Conservation (phyloP, 2,329 filamentous ascomycete genomes). For the Laburnicola sp. region DNA sequence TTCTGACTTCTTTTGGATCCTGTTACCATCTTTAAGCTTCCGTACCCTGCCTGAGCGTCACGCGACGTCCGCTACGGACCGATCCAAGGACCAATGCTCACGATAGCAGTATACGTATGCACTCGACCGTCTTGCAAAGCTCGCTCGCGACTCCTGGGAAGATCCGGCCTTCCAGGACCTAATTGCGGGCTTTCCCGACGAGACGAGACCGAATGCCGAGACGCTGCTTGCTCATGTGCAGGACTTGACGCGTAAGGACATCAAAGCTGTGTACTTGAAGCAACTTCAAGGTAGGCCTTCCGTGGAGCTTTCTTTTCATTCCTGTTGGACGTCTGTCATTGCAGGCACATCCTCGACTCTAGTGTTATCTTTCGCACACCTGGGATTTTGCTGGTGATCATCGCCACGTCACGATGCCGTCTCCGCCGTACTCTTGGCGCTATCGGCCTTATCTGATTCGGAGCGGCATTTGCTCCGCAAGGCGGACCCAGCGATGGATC, state of each 20-base stretch:
- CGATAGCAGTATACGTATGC: slow-evolving; percentile 74
- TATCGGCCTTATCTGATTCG: slow-evolving; percentile 25
- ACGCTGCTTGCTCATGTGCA: slow-evolving; percentile 68
- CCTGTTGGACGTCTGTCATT: slow-evolving; percentile 11
- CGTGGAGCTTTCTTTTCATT: slow-evolving; percentile 9
- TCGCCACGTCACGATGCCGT: slow-evolving; percentile 26
- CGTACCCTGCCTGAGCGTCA: slow-evolving; percentile 26
- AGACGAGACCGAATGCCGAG: slow-evolving; percentile 61
- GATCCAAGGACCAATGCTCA: slow-evolving; percentile 28
- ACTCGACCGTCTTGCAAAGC: slow-evolving; percentile 64
- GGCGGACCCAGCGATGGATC: slow-evolving; percentile 28
- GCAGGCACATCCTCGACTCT: slow-evolving; percentile 17
- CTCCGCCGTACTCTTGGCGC: slow-evolving; percentile 22
- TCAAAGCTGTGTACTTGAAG: slow-evolving; percentile 78
- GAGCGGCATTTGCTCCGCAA: slow-evolving; percentile 23
- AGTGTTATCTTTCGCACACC: slow-evolving; percentile 7
- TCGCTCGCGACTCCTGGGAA: slow-evolving; percentile 69
- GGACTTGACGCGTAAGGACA: slow-evolving; percentile 70
- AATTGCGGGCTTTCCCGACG: slow-evolving; percentile 69
- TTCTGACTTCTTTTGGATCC: slow-evolving; percentile 23
- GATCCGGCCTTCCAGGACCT: slow-evolving; percentile 66
- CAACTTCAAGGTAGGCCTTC: slow-evolving; percentile 61
- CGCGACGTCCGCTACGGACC: slow-evolving; percentile 27
- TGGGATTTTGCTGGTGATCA: slow-evolving; percentile 19
- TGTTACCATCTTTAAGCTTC: slow-evolving; percentile 23